Evolutionary conservation across 352 stramenopile genomes (phyloP), one percentile per base, ranked within the genome.

Genomic region (Globisporangium echinulatum): DNA sequence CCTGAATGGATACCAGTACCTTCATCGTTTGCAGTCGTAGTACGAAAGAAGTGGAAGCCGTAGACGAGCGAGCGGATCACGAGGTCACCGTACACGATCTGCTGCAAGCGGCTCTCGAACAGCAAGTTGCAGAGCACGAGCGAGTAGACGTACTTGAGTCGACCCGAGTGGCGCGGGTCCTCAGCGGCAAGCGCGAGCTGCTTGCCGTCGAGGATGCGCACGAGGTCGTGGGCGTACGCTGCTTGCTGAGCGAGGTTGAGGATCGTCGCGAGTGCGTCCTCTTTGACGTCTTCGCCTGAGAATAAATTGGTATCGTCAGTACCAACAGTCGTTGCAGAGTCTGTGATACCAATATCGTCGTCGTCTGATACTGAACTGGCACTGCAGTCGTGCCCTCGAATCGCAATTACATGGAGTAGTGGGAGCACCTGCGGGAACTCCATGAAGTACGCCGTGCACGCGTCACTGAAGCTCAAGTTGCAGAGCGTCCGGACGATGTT

Each of bases 81-180:
- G 47, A 79, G 58, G 46, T 90, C 78, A 0, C 76, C 79, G 38
- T 83, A 83, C 36, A 91, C 69, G 44, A 86, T 60, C 19, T 86
- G 72, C 55, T 90, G 84, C 7, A 91, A 58, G 4, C 76, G 74
- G 37, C 51, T 81, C 47, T 91, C 77, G 47, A 93, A 89, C 8
- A 90, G 58, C 36, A 90, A 50, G 43, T 91, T 90, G 56, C 72
- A 85, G 1, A 93, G 42, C 36, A 90, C 70, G 1, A 84, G 66
- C 6, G 69, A 59, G 54, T 91, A 88, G 1, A 86, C 68, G 49
- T 88, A 90, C 25, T 79, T 74, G 19, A 90, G 68, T 6, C 67
- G 62, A 39, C 58, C 57, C 0, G 78, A 86, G 58, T 77, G 64
- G 0, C 58, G 61, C 4, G 61, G 43, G 2, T 64, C 33, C 17